phyloP scores from a whole-genome alignment of 192 early-diverging fungal genomes.

The Chytriomyces hyalinus region DNA sequence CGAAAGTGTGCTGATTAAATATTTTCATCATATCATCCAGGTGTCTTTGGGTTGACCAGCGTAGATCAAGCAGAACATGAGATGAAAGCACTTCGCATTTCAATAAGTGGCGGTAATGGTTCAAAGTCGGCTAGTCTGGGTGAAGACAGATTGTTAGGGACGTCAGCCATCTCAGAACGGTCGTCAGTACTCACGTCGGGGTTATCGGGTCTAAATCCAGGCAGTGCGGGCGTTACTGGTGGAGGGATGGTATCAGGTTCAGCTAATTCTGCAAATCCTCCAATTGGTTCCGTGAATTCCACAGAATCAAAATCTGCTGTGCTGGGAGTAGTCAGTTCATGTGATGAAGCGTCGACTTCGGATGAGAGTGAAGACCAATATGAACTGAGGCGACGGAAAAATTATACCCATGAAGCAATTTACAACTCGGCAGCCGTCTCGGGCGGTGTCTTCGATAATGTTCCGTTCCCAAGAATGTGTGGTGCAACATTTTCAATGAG shows the following conservation, averaged over 20 bases:
- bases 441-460: conserved; percentile 13
- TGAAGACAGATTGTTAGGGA: not conserved
- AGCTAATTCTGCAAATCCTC: not conserved
- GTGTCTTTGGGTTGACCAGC: too few species aligned
- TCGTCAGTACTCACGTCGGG: not conserved
- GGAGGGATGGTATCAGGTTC: not conserved
- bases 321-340: not conserved
- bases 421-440: too few species aligned
- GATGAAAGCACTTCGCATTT: too few species aligned
- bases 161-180: not conserved
- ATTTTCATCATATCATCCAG: too few species aligned
- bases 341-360: not conserved
- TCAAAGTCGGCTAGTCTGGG: not conserved
- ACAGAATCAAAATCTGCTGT: not conserved
- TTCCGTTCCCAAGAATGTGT: conserved; percentile 72
- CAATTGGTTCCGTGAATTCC: not conserved
- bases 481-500: conserved; percentile 51
- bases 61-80: too few species aligned
- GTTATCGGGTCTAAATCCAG: not conserved
- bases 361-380: conserved; percentile 17
- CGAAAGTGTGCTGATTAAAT: too few species aligned
- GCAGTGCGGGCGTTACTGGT: not conserved
- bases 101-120: not conserved
- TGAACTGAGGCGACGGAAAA: not conserved
- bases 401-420: too few species aligned